A percentile compares a stretch with the other conserved stretches of the same genome.
phyloP scores from a whole-genome alignment of 1,284 basidiomycete genomes.

The Agaricales sp. region DNA sequence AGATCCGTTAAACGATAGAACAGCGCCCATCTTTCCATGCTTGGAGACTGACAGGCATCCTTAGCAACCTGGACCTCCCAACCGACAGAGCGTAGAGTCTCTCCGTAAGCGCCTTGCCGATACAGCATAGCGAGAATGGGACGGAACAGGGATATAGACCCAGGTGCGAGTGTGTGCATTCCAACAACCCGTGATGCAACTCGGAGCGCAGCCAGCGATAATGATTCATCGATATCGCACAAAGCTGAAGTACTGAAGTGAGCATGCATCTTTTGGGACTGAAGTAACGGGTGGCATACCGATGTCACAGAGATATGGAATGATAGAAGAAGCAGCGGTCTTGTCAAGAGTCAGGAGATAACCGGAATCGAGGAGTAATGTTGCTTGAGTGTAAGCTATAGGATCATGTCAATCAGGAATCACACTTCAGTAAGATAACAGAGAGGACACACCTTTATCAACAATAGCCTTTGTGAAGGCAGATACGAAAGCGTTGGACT shows the following conservation, averaged over 20 bases:
- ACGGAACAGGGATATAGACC: neutral
- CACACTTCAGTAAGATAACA: neutral
- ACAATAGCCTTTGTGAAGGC: conserved; percentile 4
- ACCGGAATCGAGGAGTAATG: conserved; percentile 31
- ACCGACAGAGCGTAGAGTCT: neutral
- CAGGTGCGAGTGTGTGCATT: neutral
- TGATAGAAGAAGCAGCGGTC: conserved; percentile 18
- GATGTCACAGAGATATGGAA: conserved; percentile 28
- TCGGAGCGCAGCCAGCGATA: neutral
- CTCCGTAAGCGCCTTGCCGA: neutral
- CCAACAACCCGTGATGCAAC: neutral
- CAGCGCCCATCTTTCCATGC: neutral
- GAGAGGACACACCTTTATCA: conserved; percentile 24
- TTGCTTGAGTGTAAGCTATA: conserved; percentile 29
- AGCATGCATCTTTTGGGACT: neutral
- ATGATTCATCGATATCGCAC: neutral
- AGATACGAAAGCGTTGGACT: neutral
- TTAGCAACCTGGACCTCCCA: neutral
- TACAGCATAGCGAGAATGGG: neutral
- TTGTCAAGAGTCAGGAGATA: conserved; percentile 20
- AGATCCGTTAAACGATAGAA: neutral
- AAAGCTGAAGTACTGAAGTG: neutral
- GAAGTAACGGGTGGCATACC: conserved; percentile 20
- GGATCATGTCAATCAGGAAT: conserved; percentile 1
- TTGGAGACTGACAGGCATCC: neutral